Conservation (phyloP, 352 stramenopile genomes). For the Globisporangium spiculum region DNA sequence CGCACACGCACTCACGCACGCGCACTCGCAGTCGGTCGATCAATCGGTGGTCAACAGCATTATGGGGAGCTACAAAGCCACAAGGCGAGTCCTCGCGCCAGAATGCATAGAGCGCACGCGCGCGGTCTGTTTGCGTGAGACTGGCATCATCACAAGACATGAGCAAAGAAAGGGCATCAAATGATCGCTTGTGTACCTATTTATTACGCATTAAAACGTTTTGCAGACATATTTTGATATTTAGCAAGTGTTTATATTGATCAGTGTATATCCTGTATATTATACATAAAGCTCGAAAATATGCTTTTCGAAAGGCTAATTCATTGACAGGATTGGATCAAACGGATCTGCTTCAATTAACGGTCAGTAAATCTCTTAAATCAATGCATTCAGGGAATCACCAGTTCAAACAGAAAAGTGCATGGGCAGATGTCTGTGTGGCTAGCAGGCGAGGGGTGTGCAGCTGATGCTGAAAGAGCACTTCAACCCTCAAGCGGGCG, state of each 20-base stretch:
- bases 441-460: background rate
- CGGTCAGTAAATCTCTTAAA: background rate
- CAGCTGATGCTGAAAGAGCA: background rate
- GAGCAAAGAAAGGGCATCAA: background rate
- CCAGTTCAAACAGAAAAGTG: background rate
- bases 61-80: background rate
- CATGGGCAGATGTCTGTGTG: background rate
- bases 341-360: background rate
- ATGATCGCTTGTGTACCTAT: too few species aligned
- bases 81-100: background rate
- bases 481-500: background rate
- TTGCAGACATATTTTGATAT: background rate
- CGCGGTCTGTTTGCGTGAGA: background rate
- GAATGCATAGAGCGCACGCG: constrained; percentile 7
- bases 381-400: background rate
- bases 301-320: background rate
- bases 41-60: background rate
- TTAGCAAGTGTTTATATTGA: background rate
- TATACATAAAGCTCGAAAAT: background rate
- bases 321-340: background rate
- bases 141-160: background rate
- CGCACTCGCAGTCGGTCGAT: too few species aligned
- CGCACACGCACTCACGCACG: too few species aligned
- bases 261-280: background rate
- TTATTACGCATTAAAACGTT: too few species aligned